Conservation (phyloP, 768 basidiomycete species). For the Trametes elegans region DNA sequence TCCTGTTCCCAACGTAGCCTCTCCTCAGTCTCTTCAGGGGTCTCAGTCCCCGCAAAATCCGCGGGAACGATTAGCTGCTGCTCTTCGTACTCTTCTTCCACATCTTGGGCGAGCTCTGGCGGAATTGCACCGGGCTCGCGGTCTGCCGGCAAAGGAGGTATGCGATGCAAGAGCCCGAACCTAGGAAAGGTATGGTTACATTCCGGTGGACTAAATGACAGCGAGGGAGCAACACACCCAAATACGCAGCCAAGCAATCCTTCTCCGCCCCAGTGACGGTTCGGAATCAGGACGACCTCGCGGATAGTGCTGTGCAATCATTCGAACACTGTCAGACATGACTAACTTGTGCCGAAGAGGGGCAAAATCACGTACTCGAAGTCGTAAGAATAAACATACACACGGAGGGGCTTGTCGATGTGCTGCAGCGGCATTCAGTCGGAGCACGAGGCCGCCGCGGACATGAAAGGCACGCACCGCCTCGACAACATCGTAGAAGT, state of each 20-base stretch:
- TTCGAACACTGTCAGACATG: conserved; percentile 4
- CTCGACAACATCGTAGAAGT: conserved; percentile 96
- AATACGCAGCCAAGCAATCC: conserved; percentile 95
- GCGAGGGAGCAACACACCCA: conserved; percentile 54
- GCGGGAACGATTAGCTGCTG: conserved; percentile 71
- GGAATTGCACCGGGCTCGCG: conserved; percentile 57
- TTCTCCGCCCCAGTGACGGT: conserved; percentile 97
- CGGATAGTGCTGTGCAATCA: conserved; percentile 67
- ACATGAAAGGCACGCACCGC: conserved; percentile 50
- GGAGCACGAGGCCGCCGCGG: background rate
- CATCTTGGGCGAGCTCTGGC: conserved; percentile 48
- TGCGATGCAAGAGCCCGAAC: conserved; percentile 90
- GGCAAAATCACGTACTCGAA: conserved; percentile 69
- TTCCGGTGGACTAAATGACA: conserved; percentile 10
- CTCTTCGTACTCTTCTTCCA: conserved; percentile 53
- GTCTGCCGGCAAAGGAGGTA: conserved; percentile 73
- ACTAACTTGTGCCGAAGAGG: conserved; percentile 5
- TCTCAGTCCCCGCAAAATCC: conserved; percentile 53
- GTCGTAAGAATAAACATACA: conserved; percentile 96
- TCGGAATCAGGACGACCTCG: conserved; percentile 93
- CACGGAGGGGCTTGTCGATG: conserved; percentile 87
- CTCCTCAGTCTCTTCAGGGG: conserved; percentile 30
- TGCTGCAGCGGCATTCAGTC: conserved; percentile 49
- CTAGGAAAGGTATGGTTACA: conserved; percentile 38
- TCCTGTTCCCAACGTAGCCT: conserved; percentile 27